These are phyloP conservation scores for Sarocladium brachiariae DNA, from an alignment of 2,329 filamentous ascomycete genomes.

Conservation along the genomic window DNA sequence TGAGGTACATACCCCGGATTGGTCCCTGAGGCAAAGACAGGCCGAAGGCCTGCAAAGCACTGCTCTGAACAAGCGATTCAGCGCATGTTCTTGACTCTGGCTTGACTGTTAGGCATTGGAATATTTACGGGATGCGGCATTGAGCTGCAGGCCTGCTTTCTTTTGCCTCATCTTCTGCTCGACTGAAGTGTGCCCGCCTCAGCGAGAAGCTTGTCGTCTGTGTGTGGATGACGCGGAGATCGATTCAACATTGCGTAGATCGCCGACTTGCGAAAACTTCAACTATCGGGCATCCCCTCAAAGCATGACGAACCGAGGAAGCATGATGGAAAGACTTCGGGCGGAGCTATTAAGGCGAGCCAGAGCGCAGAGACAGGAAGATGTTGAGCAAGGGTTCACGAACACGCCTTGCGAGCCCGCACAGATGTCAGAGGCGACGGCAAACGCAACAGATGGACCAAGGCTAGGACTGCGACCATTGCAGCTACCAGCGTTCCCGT, in stretches of 20 bases:
- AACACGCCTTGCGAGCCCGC: background rate
- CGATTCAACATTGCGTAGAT: background rate
- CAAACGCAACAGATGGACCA: background rate
- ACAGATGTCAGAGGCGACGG: background rate
- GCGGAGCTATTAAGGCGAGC: conserved; percentile 26
- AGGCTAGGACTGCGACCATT: background rate
- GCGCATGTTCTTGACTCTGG: background rate
- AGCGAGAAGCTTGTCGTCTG: background rate
- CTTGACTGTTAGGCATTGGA: background rate
- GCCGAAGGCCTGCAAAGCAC: conserved; percentile 4
- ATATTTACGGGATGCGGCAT: background rate
- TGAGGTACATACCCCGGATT: background rate
- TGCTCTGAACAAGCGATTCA: background rate
- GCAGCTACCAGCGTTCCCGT: conserved; percentile 1
- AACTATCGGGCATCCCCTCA: background rate
- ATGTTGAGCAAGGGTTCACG: conserved; percentile 10
- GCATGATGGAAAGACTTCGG: conserved; percentile 25
- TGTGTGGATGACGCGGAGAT: background rate
- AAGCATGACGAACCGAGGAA: conserved; percentile 16
- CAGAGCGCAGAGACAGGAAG: conserved; percentile 19
- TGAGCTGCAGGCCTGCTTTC: background rate
- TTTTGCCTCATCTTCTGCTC: background rate
- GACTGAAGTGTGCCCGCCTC: background rate
- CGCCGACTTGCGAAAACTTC: background rate
- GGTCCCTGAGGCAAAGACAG: background rate